Conservation (phyloP, 2,329 filamentous ascomycete genomes). For the Alternaria brassicicola region DNA sequence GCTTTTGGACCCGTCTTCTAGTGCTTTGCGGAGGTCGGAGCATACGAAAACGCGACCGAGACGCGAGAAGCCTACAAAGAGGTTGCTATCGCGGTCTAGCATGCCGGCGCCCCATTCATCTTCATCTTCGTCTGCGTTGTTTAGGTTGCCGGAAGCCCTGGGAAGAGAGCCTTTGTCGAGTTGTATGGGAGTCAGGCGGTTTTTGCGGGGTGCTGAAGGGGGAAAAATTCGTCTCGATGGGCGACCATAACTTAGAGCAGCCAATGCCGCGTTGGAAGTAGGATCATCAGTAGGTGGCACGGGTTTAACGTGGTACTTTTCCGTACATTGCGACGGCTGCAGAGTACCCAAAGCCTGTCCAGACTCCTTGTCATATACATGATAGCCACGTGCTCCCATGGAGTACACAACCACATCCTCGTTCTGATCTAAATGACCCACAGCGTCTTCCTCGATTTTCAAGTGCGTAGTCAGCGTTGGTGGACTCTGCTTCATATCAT, state of each 20-base stretch:
- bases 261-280: neutral
- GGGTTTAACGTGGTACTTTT: slow-evolving; percentile 3
- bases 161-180: slow-evolving; percentile 1
- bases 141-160: neutral
- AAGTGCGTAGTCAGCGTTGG: slow-evolving; percentile 7
- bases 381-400: slow-evolving; percentile 10
- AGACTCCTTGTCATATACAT: slow-evolving; percentile 11
- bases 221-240: slow-evolving; percentile 1
- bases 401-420: slow-evolving; percentile 11
- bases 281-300: neutral
- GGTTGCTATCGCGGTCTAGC: slow-evolving; percentile 10
- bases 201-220: slow-evolving; percentile 1
- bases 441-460: slow-evolving; percentile 8
- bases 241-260: neutral
- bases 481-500: slow-evolving; percentile 11
- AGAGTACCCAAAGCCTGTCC: slow-evolving; percentile 2
- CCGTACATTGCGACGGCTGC: slow-evolving; percentile 8
- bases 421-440: slow-evolving; percentile 14
- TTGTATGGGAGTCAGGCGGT: slow-evolving; percentile 1
- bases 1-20: neutral
- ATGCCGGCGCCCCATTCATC: slow-evolving; percentile 16
- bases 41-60: slow-evolving; percentile 8
- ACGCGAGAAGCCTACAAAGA: slow-evolving; percentile 11
- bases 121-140: neutral
- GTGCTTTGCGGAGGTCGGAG: slow-evolving; percentile 6